Evolutionary conservation across 805 yeast genomes (phyloP).

Genomic region (Starmerella apicola): DNA sequence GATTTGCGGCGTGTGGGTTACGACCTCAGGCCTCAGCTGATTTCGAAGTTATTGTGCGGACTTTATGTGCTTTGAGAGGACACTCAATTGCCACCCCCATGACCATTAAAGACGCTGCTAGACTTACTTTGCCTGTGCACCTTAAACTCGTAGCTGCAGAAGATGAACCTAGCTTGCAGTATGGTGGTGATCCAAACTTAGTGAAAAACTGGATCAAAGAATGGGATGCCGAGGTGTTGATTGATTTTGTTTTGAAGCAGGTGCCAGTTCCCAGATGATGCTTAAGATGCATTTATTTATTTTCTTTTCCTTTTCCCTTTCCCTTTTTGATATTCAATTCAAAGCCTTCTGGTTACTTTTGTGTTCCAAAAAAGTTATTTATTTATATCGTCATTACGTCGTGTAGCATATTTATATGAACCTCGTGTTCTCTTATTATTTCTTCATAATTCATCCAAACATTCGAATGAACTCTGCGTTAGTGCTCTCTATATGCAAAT

Average conservation of each 20-base stretch:
- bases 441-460: no score
- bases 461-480: not conserved
- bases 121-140: slow-evolving; percentile 38
- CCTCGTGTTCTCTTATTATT: no score
- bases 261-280: slow-evolving; percentile 40
- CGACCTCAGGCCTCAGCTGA: slow-evolving; percentile 37
- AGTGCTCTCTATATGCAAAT: not conserved
- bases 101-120: slow-evolving; percentile 39
- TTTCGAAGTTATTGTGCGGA: slow-evolving; percentile 30
- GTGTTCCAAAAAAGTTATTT: no score
- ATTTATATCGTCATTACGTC: no score
- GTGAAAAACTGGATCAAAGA: slow-evolving; percentile 32
- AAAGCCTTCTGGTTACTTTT: no score
- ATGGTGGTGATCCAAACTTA: slow-evolving; percentile 42
- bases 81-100: slow-evolving; percentile 40
- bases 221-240: slow-evolving; percentile 38
- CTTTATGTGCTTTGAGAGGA: slow-evolving; percentile 35
- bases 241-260: slow-evolving; percentile 39
- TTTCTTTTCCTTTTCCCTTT: no score
- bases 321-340: no score
- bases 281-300: no score
- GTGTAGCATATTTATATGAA: no score
- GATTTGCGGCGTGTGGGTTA: slow-evolving; percentile 43
- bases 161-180: slow-evolving; percentile 41
- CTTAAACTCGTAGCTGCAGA: slow-evolving; percentile 31